These are phyloP conservation scores for Heterobasidion occidentale DNA, from an alignment of 1,284 basidiomycete species.

Conservation along the genomic window DNA sequence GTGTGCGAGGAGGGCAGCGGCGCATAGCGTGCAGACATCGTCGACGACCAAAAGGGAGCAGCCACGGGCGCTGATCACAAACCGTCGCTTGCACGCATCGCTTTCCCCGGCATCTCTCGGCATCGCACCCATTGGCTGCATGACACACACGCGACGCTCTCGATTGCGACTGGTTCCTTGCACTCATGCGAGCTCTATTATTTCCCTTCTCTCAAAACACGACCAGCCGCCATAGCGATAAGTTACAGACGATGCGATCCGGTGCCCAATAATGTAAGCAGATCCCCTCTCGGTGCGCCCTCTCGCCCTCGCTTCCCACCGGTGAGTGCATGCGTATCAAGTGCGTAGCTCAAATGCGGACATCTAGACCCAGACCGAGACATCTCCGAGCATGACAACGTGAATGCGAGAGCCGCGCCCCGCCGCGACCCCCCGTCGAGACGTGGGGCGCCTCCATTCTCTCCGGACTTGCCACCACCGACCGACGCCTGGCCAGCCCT, in stretches of 20 bases:
- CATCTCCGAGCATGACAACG: background rate
- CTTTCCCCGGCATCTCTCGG: too few species aligned
- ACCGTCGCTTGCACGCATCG: background rate
- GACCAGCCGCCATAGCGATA: too few species aligned
- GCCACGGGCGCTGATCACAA: background rate
- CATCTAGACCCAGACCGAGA: background rate
- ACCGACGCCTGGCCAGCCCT: too few species aligned
- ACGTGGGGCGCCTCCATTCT: background rate
- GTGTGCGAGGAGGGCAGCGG: constrained; percentile 55
- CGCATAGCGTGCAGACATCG: constrained; percentile 64
- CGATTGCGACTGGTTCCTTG: too few species aligned
- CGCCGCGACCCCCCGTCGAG: background rate
- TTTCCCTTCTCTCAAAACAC: too few species aligned
- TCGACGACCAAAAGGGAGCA: constrained; percentile 1
- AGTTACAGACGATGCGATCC: too few species aligned
- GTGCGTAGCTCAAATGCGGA: background rate
- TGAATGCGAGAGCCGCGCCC: background rate
- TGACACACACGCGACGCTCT: too few species aligned
- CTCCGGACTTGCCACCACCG: too few species aligned
- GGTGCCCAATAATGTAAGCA: too few species aligned
- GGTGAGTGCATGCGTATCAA: background rate
- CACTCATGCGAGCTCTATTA: too few species aligned
- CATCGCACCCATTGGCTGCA: too few species aligned
- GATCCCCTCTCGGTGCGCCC: too few species aligned
- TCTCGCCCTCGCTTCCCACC: background rate